Evolutionary conservation across 1,284 basidiomycete species (phyloP), one percentile per base, ranked within the genome.

Genomic region (Cryptococcus amylolentus): DNA sequence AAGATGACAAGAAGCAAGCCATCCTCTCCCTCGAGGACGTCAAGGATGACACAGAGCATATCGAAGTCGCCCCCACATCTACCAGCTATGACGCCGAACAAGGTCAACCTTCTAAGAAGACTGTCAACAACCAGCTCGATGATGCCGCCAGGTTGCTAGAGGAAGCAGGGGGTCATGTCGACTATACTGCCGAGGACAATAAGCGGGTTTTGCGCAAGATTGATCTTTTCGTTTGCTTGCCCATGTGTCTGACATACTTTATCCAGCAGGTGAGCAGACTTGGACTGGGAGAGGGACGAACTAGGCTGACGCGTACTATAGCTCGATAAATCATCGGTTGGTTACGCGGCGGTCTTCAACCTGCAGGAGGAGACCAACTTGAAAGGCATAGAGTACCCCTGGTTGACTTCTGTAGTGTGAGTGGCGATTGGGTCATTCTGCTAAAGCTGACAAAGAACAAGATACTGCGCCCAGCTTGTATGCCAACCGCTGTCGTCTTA

Each of bases 331-430:
- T 67, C 68, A 1, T 64, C 68, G 9, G 65, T 76, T 14, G 69
- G 68, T 5, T 76, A 71, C 56, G 69, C 75, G n/a, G 73, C 75
- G 38, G 70, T 76, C 10, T 76, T 77, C 57, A 62, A 66, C 54
- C 46, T 70, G 10, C 62, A 59, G 23, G 53, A 47, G 14, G 65
- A 64, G 44, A 52, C 66, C 46, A 20, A 52, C 20, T 57, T 68
- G 3, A 54, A 58, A n/a, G 68, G 68, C 5, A 60, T 61, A 16
- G 61, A 73, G 51, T 70, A 72, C 63, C 60, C 60, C 12, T 69
- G 67, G 69, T 56, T 69, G 31, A 57, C 57, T 13, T 67, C 64
- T n/a, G 58, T 69, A 52, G 69, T 72, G 53, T 54, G 27, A 38
- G 52, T 47, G 31, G n/a, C n/a, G n/a, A n/a, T 7, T 4, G 5